Conservation (phyloP, 352 stramenopile species). For the Pythium grandisporangium region DNA sequence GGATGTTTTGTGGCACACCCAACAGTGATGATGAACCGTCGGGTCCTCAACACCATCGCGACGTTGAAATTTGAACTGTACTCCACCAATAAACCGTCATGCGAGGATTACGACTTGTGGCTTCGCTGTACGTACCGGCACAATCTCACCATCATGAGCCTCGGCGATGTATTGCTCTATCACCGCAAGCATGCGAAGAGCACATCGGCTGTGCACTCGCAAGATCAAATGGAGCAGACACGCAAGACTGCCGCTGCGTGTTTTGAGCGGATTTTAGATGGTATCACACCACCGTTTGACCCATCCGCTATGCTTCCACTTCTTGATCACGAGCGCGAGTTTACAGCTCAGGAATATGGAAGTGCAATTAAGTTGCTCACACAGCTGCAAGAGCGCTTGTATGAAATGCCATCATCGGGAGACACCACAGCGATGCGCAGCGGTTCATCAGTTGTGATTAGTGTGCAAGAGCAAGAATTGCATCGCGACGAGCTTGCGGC, state of each 20-base stretch:
- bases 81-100: conserved; percentile 20
- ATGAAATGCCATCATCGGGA: conserved; percentile 6
- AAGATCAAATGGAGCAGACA: conserved; percentile 32
- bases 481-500: conserved; percentile 12
- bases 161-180: conserved; percentile 43
- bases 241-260: conserved; percentile 16
- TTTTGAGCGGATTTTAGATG: conserved; percentile 8
- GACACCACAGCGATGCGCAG: not conserved
- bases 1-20: conserved; percentile 70
- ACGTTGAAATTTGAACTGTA: conserved; percentile 21
- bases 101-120: conserved; percentile 84
- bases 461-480: conserved; percentile 9
- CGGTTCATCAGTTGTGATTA: conserved; percentile 8
- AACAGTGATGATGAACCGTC: conserved; percentile 67
- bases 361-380: conserved; percentile 14
- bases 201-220: conserved; percentile 8
- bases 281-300: conserved; percentile 4
- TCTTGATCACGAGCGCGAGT: conserved; percentile 12
- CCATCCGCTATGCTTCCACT: conserved; percentile 9
- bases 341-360: conserved; percentile 11
- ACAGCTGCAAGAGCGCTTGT: conserved; percentile 13
- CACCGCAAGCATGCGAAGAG: conserved; percentile 28
- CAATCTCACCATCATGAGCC: conserved; percentile 30
- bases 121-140: conserved; percentile 32
- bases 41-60: conserved; percentile 22